Evolutionary conservation across 2,329 filamentous ascomycete species (phyloP).

Genomic region (Lithohypha guttulata): DNA sequence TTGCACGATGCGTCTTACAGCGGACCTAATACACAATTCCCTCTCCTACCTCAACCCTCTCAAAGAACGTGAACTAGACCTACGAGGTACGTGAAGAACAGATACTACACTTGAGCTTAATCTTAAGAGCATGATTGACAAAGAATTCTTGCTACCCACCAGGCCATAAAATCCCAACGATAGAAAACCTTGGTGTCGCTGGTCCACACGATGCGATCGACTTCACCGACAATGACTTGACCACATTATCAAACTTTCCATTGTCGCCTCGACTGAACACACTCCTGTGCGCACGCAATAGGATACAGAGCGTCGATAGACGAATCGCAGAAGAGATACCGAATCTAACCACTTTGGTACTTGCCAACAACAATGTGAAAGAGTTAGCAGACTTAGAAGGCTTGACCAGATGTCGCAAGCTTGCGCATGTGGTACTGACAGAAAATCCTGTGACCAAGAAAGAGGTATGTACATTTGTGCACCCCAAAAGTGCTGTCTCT

Average conservation of each 20-base stretch:
- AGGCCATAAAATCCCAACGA: conserved; percentile 96
- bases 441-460: conserved; percentile 89
- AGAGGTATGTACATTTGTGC: conserved; percentile 53
- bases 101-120: conserved; percentile 67
- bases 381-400: conserved; percentile 83
- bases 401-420: conserved; percentile 53
- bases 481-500: neutral
- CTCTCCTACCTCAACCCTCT: conserved; percentile 97
- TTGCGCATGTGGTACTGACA: conserved; percentile 70
- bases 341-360: conserved; percentile 67
- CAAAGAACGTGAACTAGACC: conserved; percentile 97
- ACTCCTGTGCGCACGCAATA: conserved; percentile 80
- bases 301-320: conserved; percentile 70
- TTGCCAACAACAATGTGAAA: conserved; percentile 69
- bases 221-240: conserved; percentile 96
- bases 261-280: conserved; percentile 79
- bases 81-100: conserved; percentile 97
- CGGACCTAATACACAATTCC: conserved; percentile 86
- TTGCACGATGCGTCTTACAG: conserved; percentile 73
- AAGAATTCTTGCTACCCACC: conserved; percentile 47
- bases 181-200: conserved; percentile 95
- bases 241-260: conserved; percentile 81
- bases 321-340: conserved; percentile 65
- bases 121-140: conserved; percentile 69
- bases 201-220: conserved; percentile 91